A percentile compares a stretch with the other conserved stretches of the same genome.
Evolutionary conservation across 306 rosid species (phyloP).

Genomic region (Bauhinia variegata): DNA sequence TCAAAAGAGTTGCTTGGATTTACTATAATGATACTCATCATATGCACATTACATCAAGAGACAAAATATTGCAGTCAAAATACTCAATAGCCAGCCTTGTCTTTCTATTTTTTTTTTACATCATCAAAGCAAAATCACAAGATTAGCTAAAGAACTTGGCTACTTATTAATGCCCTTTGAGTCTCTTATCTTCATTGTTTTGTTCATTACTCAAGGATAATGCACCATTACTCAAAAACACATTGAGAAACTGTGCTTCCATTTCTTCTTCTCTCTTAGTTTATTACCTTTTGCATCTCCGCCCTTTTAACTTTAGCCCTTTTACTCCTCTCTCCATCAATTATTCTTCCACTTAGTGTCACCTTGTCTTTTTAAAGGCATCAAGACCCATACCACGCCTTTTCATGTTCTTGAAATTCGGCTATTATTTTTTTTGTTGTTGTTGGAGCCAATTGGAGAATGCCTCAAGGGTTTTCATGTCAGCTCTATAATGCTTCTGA

Average conservation of each 20-base stretch:
- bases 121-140: constrained; percentile 43
- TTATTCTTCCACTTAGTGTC: constrained; percentile 30
- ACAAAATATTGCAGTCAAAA: constrained; percentile 24
- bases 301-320: too few relatives aligned
- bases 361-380: constrained; percentile 29
- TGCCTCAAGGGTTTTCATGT: constrained; percentile 76
- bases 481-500: constrained; percentile 88
- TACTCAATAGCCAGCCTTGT: background rate
- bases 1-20: constrained; percentile 35
- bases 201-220: constrained; percentile 51
- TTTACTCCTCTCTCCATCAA: constrained; percentile 14
- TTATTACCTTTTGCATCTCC: too few relatives aligned
- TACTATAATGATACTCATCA: too few relatives aligned
- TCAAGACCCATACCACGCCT: constrained; percentile 31
- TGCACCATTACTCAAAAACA: constrained; percentile 30
- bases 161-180: too few relatives aligned
- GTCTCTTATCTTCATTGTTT: constrained; percentile 39
- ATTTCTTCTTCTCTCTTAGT: too few relatives aligned
- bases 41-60: constrained; percentile 14
- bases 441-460: constrained; percentile 74
- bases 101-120: too few relatives aligned
- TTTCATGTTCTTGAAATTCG: constrained; percentile 31
- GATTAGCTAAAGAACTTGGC: constrained; percentile 43
- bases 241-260: constrained; percentile 37
- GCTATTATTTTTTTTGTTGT: constrained; percentile 49